Evolutionary conservation across 2,329 filamentous ascomycete genomes (phyloP).

Genomic region (Didymella pinodella): DNA sequence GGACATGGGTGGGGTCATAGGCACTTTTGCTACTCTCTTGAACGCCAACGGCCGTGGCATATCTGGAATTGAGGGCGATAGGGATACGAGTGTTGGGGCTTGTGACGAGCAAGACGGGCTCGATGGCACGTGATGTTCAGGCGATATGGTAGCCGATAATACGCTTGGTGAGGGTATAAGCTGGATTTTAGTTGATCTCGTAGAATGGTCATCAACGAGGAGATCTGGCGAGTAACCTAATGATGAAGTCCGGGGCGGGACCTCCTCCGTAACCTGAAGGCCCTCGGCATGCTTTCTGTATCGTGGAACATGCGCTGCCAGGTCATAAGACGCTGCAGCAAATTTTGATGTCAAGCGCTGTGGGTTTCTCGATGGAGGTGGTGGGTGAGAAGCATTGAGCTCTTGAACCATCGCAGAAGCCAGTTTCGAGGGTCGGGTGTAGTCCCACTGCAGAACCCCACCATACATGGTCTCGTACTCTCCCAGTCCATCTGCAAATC

Average conservation of each 20-base stretch:
- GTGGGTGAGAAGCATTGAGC: conserved; percentile 5
- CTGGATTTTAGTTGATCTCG: conserved; percentile 3
- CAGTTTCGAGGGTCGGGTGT: conserved; percentile 6
- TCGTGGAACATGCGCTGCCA: conserved; percentile 19
- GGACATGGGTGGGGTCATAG: conserved; percentile 28
- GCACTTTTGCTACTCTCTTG: conserved; percentile 16
- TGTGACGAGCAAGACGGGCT: conserved; percentile 2
- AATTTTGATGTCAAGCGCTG: conserved; percentile 6
- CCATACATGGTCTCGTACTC: conserved; percentile 18
- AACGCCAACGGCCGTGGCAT: conserved; percentile 25
- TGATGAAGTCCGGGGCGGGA: conserved; percentile 6
- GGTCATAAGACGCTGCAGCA: conserved; percentile 19
- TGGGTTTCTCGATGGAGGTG: neutral
- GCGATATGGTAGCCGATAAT: neutral
- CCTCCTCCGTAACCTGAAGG: conserved; percentile 15
- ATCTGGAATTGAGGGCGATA: neutral
- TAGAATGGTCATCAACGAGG: conserved; percentile 5
- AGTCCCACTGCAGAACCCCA: conserved; percentile 4
- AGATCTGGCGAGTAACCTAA: conserved; percentile 7
- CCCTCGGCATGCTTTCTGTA: conserved; percentile 21
- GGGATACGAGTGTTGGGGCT: neutral
- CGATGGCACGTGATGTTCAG: neutral
- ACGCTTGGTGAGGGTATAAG: conserved; percentile 8
- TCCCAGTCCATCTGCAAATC: conserved; percentile 11
- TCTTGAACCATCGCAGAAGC: conserved; percentile 14